A percentile compares a stretch with the other conserved stretches of the same genome.
Conservation (phyloP, 2,329 filamentous ascomycete species). For the Talaromyces funiculosus region DNA sequence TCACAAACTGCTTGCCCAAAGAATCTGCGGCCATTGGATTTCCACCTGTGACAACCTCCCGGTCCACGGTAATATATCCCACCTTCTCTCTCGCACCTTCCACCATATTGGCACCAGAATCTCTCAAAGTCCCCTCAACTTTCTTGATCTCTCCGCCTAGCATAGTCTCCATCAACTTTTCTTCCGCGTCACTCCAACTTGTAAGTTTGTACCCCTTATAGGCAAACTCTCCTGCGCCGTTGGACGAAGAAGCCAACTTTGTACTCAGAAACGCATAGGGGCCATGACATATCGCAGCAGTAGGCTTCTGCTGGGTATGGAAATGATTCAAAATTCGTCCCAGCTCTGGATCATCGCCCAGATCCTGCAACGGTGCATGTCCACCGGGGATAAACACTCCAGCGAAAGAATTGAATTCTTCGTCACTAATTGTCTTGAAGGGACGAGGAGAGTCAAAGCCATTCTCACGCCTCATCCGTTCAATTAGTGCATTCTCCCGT, state of each 20-base stretch:
- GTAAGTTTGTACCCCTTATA: constrained; percentile 46
- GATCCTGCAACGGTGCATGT: constrained; percentile 40
- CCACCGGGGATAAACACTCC: constrained; percentile 45
- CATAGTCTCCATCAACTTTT: constrained; percentile 43
- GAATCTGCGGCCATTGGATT: constrained; percentile 30
- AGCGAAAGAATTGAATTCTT: constrained; percentile 34
- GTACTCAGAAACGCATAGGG: constrained; percentile 43
- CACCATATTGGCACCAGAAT: constrained; percentile 43
- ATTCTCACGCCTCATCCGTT: constrained; percentile 43
- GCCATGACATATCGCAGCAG: constrained; percentile 44
- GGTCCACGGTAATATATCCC: constrained; percentile 40
- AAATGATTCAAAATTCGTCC: constrained; percentile 41
- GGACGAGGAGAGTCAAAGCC: constrained; percentile 36
- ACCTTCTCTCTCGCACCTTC: constrained; percentile 35
- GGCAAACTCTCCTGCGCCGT: constrained; percentile 33
- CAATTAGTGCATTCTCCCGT: constrained; percentile 37
- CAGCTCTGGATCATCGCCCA: constrained; percentile 39
- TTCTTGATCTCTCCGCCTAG: constrained; percentile 40
- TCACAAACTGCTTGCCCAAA: constrained; percentile 30
- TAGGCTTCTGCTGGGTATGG: constrained; percentile 38
- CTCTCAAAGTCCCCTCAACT: constrained; percentile 34
- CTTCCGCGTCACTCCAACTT: constrained; percentile 42
- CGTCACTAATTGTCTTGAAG: constrained; percentile 37
- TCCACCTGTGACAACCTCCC: constrained; percentile 34
- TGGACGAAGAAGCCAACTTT: constrained; percentile 18